phyloP scores from a whole-genome alignment of 73 alveolate species.

The Symbiodinium pilosum region DNA sequence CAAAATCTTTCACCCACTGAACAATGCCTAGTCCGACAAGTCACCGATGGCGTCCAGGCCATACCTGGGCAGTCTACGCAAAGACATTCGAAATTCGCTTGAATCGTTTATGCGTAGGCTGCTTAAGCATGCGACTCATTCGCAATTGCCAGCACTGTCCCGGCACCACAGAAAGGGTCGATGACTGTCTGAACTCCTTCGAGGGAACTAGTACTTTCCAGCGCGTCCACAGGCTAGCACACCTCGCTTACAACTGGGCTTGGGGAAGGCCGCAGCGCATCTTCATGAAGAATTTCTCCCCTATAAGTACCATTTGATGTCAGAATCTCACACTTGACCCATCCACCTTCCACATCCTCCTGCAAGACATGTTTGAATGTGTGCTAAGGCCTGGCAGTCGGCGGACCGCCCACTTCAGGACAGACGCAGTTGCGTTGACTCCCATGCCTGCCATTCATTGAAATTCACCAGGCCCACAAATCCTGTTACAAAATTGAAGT shows the following conservation, averaged over 20 bases:
- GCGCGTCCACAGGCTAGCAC: no score
- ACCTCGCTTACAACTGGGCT: background rate
- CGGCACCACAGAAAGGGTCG: constrained; percentile 89
- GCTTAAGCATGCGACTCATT: constrained; percentile 6
- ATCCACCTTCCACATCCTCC: background rate
- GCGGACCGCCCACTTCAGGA: constrained; percentile 69
- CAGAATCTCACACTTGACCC: no score
- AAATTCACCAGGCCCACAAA: background rate
- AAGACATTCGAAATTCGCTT: background rate
- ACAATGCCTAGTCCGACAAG: background rate
- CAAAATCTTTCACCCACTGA: background rate
- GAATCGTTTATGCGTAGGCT: no score
- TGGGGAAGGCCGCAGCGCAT: background rate
- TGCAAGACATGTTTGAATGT: background rate
- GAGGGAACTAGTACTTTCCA: background rate
- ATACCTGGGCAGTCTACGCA: background rate
- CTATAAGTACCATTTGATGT: no score
- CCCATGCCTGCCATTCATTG: constrained; percentile 91
- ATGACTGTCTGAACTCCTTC: constrained; percentile 50
- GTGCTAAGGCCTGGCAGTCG: constrained; percentile 45
- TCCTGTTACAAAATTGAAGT: background rate
- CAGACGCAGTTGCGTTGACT: constrained; percentile 15
- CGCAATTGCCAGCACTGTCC: constrained; percentile 89
- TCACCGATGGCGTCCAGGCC: constrained; percentile 8
- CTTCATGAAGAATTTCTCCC: no score